A percentile compares a stretch with the other conserved stretches of the same genome.
Evolutionary conservation across 768 basidiomycete genomes (phyloP).

Genomic region (Coprinopsis marcescibilis): DNA sequence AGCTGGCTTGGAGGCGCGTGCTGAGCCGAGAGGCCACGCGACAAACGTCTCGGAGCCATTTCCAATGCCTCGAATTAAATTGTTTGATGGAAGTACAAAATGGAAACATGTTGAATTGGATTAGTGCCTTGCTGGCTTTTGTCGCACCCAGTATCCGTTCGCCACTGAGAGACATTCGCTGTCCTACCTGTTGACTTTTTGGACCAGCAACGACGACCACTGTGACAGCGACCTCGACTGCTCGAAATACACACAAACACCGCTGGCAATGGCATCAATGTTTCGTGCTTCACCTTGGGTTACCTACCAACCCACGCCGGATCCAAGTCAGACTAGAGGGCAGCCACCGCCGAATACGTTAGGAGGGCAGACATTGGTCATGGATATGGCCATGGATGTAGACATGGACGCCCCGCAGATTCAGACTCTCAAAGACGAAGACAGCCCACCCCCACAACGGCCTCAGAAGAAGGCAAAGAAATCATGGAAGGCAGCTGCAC

Average conservation of each 20-base stretch:
- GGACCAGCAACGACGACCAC: no score
- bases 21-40: no score
- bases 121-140: constrained; percentile 11
- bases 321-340: constrained; percentile 12
- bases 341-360: constrained; percentile 19
- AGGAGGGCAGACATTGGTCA: constrained; percentile 20
- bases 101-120: constrained; percentile 1
- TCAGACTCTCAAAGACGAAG: constrained; percentile 70
- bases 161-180: no score
- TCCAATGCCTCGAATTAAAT: no score
- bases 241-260: constrained; percentile 36
- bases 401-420: constrained; percentile 82
- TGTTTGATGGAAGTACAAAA: constrained; percentile 5
- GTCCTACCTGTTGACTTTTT: no score
- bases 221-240: constrained; percentile 2
- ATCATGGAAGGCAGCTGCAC: constrained; percentile 16
- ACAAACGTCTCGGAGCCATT: no score
- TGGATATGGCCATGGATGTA: constrained; percentile 39
- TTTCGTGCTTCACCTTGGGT: constrained; percentile 65
- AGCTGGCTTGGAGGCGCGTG: background rate
- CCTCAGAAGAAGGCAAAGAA: constrained; percentile 18
- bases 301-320: constrained; percentile 39
- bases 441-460: constrained; percentile 53
- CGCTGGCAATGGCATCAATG: constrained; percentile 31
- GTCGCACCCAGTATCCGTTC: no score